Conservation (phyloP, 805 yeast species). For the Yarrowia sp. region DNA sequence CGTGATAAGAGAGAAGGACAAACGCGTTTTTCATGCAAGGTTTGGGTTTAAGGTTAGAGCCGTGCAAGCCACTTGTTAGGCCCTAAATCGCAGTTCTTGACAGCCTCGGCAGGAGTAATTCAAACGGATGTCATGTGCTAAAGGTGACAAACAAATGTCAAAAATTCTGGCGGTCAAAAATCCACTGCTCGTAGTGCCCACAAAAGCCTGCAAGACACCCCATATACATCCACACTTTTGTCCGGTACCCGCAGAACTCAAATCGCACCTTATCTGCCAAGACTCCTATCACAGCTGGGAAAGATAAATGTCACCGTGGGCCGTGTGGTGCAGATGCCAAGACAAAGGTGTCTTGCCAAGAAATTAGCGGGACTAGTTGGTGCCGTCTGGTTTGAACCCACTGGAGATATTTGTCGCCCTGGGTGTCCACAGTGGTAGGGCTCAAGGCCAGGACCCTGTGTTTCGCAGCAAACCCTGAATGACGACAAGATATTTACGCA, state of each 20-base stretch:
- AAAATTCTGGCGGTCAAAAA: too few species aligned
- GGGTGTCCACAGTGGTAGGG: too few species aligned
- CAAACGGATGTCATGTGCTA: too few species aligned
- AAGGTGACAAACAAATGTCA: too few species aligned
- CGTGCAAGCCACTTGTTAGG: neutral
- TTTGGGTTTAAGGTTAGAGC: neutral
- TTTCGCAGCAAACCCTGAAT: too few species aligned
- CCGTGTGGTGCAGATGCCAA: neutral
- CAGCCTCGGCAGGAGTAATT: neutral
- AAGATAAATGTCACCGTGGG: neutral
- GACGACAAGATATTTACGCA: too few species aligned
- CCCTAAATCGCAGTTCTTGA: neutral
- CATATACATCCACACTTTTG: neutral
- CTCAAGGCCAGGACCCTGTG: too few species aligned
- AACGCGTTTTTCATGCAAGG: neutral
- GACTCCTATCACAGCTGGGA: neutral
- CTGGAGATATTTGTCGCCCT: too few species aligned
- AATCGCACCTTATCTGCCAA: neutral
- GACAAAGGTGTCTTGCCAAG: constrained; percentile 1
- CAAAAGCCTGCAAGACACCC: too few species aligned
- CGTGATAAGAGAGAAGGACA: neutral
- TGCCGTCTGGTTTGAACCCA: neutral
- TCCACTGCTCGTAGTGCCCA: too few species aligned
- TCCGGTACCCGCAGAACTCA: neutral
- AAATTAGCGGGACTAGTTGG: neutral